Evolutionary conservation across 257 asterid genomes (phyloP).

Genomic region (Lithospermum erythrorhizon): DNA sequence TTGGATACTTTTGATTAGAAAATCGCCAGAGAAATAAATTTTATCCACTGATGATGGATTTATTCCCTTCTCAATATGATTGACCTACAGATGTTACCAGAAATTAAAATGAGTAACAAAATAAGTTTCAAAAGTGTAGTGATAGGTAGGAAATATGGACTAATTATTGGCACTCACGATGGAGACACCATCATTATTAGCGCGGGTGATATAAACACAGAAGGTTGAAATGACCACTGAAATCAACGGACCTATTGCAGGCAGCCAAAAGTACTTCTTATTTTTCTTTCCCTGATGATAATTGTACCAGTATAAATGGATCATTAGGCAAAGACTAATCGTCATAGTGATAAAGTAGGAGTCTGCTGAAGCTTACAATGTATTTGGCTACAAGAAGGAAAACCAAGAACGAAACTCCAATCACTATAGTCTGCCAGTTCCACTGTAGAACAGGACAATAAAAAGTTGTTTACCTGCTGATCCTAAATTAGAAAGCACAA

Average conservation of each 20-base stretch:
- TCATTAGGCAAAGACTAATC: not conserved
- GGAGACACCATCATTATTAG: constrained; percentile 31
- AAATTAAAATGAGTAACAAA: not conserved
- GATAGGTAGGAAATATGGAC: not conserved
- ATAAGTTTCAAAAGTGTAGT: not conserved
- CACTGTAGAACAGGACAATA: constrained; percentile 16
- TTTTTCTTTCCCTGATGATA: constrained; percentile 23
- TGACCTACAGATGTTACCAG: constrained; percentile 2
- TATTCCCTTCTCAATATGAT: constrained; percentile 23
- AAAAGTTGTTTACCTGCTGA: not conserved
- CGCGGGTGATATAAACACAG: constrained; percentile 27
- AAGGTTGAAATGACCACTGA: constrained; percentile 29
- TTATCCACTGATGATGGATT: constrained; percentile 26
- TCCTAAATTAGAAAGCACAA: too few relatives aligned
- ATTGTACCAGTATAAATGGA: not conserved
- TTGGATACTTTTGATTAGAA: constrained; percentile 21
- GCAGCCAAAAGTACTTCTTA: constrained; percentile 31
- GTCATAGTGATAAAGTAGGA: not conserved
- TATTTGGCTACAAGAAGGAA: constrained; percentile 26
- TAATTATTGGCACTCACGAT: constrained; percentile 9
- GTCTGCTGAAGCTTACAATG: constrained; percentile 17
- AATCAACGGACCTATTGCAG: constrained; percentile 29
- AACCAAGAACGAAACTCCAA: constrained; percentile 30
- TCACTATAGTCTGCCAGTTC: constrained; percentile 21
- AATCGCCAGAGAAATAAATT: constrained; percentile 22